Percentiles rank a stretch among this genome's conserved stretches.
These are phyloP conservation scores for Clonostachys solani DNA, from an alignment of 2,329 filamentous ascomycete genomes.

Conservation along the genomic window DNA sequence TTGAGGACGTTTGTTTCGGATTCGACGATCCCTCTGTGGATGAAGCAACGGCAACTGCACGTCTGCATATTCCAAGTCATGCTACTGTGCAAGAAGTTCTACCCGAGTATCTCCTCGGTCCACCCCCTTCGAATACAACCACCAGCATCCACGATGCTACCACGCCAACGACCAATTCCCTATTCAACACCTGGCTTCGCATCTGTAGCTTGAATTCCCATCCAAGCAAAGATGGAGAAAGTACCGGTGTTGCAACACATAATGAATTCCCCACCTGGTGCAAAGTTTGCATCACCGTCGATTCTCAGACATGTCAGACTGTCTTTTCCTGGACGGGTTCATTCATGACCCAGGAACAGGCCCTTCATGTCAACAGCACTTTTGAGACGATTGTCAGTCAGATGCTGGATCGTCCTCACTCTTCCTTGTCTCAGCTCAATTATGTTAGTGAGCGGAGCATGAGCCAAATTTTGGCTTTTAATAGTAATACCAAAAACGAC, in stretches of 20 bases:
- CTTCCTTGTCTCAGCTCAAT: constrained; percentile 34
- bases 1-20: constrained; percentile 11
- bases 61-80: too few species aligned
- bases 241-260: background rate
- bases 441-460: constrained; percentile 46
- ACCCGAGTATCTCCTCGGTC: background rate
- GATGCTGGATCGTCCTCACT: constrained; percentile 29
- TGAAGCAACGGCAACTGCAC: background rate
- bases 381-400: constrained; percentile 43
- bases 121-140: background rate
- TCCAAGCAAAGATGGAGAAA: constrained; percentile 14
- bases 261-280: constrained; percentile 5
- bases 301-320: constrained; percentile 8
- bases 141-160: constrained; percentile 37
- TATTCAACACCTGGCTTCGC: too few species aligned
- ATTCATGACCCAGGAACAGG: constrained; percentile 33
- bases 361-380: constrained; percentile 39
- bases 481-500: constrained; percentile 6
- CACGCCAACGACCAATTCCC: constrained; percentile 1
- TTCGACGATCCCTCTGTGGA: constrained; percentile 1
- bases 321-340: constrained; percentile 25
- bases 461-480: constrained; percentile 34
- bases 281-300: constrained; percentile 10
- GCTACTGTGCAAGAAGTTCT: background rate
- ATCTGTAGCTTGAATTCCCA: constrained; percentile 20